phyloP scores from a whole-genome alignment of 2,329 filamentous ascomycete species.

The Fusarium verrucosum region DNA sequence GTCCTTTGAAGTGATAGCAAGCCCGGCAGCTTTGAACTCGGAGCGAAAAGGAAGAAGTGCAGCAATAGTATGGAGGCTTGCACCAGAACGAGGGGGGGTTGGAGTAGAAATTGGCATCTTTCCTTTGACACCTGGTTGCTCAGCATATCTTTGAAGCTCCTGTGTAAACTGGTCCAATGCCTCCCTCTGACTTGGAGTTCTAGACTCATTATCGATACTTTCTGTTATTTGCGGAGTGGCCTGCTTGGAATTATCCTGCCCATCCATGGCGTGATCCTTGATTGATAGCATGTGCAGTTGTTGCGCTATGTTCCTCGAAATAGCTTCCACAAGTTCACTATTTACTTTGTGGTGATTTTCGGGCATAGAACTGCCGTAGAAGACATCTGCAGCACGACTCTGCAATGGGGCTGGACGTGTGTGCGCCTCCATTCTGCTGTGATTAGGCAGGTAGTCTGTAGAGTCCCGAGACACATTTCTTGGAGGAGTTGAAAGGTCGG shows the following conservation, averaged over 20 bases:
- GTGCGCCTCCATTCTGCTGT: background rate
- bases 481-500: background rate
- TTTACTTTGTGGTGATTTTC: conserved; percentile 50
- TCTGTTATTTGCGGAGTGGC: conserved; percentile 2
- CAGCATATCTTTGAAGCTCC: conserved; percentile 45
- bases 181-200: conserved; percentile 55
- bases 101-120: conserved; percentile 53
- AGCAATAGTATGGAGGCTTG: conserved; percentile 61
- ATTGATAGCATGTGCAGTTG: conserved; percentile 55
- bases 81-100: conserved; percentile 52
- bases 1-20: conserved; percentile 63
- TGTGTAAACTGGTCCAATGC: conserved; percentile 51
- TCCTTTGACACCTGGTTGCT: conserved; percentile 51
- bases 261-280: conserved; percentile 1
- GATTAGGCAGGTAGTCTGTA: background rate
- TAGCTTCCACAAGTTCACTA: conserved; percentile 55
- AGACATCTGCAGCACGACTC: conserved; percentile 24
- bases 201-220: conserved; percentile 45
- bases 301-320: conserved; percentile 57
- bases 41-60: conserved; percentile 63
- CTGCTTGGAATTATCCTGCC: background rate
- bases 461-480: background rate
- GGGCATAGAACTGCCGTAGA: conserved; percentile 18
- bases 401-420: background rate
- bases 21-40: conserved; percentile 63